Evolutionary conservation across 306 rosid genomes (phyloP).

Genomic region (Delonix regia): DNA sequence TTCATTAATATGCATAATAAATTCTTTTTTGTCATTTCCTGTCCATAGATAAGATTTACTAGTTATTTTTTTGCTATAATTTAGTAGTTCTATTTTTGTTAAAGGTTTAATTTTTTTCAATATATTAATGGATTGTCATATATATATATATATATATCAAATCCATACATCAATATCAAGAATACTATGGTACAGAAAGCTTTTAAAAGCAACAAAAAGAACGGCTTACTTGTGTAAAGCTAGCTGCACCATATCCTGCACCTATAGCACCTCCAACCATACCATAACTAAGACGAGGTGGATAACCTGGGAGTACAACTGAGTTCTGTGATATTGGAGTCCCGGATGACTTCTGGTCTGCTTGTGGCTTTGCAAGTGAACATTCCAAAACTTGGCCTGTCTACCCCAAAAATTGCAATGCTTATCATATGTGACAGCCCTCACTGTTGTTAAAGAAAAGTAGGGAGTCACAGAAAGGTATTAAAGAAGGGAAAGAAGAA

Average conservation of each 20-base stretch:
- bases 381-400: constrained; percentile 76
- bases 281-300: constrained; percentile 62
- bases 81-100: too few species aligned
- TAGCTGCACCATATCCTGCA: constrained; percentile 62
- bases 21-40: too few species aligned
- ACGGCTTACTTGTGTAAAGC: constrained; percentile 68
- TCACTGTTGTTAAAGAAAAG: background rate
- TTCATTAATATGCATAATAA: too few species aligned
- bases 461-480: constrained; percentile 1
- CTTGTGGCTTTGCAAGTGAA: constrained; percentile 76
- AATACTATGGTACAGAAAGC: background rate
- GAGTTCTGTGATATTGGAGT: constrained; percentile 47
- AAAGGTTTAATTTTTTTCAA: too few species aligned
- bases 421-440: constrained; percentile 17
- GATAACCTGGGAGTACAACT: constrained; percentile 53
- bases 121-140: too few species aligned
- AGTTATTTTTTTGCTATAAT: too few species aligned
- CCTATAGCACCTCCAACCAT: constrained; percentile 60
- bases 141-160: too few species aligned
- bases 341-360: constrained; percentile 59
- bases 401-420: constrained; percentile 24
- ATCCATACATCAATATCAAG: background rate
- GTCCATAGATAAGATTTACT: too few species aligned
- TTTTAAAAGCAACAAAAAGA: background rate
- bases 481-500: constrained; percentile 19